phyloP scores from a whole-genome alignment of 352 stramenopile species.

The Globisporangium irregulare region DNA sequence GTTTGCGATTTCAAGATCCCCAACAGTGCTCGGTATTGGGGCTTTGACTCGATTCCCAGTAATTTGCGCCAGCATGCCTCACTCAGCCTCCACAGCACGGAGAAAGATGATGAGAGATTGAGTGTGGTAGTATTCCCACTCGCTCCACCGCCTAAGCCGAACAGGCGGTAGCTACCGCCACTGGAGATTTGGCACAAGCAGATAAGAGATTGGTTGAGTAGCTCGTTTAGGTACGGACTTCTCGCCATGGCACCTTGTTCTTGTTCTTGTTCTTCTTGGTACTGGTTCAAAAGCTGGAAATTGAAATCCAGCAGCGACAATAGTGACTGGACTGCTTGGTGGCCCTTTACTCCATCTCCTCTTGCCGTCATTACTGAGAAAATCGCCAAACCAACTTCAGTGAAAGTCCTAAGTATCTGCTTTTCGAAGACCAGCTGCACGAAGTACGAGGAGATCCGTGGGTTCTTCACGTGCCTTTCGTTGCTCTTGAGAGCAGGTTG shows the following conservation, averaged over 20 bases:
- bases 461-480: background rate
- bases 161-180: background rate
- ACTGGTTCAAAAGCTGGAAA: conserved; percentile 2
- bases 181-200: conserved; percentile 5
- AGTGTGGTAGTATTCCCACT: background rate
- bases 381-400: background rate
- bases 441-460: background rate
- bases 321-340: conserved; percentile 1
- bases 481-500: background rate
- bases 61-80: conserved; percentile 5
- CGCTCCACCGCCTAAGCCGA: background rate
- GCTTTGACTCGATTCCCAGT: background rate
- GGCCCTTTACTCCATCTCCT: conserved; percentile 5
- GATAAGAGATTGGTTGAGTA: conserved; percentile 1
- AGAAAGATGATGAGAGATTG: background rate
- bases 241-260: background rate
- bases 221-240: background rate
- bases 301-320: conserved; percentile 5
- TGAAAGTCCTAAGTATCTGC: background rate
- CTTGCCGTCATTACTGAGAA: background rate
- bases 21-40: background rate
- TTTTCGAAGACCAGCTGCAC: conserved; percentile 1
- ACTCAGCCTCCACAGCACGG: conserved; percentile 6
- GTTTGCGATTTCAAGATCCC: conserved; percentile 1
- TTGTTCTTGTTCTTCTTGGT: background rate